phyloP scores from a whole-genome alignment of 805 yeast species.

The Metschnikowia noctiluminum region DNA sequence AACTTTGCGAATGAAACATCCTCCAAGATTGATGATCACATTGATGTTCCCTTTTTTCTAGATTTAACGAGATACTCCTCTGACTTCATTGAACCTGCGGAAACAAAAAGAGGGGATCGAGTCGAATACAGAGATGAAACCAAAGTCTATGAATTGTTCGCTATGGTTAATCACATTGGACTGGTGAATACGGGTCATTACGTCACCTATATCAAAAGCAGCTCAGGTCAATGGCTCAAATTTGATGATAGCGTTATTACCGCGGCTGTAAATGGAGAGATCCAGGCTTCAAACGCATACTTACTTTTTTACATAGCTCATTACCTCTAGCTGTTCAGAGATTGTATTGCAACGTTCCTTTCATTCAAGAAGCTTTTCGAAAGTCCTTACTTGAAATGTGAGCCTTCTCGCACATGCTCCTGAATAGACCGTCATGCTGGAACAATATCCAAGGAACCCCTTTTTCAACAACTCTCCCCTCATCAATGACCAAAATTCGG shows the following conservation, averaged over 20 bases:
- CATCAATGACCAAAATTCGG: conserved; percentile 33
- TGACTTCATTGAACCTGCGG: conserved; percentile 10
- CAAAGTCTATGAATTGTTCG: conserved; percentile 74
- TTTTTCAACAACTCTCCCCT: conserved; percentile 32
- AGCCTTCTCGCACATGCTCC: conserved; percentile 37
- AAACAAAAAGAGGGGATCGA: background rate
- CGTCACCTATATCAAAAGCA: conserved; percentile 68
- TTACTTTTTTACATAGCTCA: conserved; percentile 66
- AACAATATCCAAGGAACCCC: conserved; percentile 34
- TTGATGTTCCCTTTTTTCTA: conserved; percentile 68
- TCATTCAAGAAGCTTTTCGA: background rate
- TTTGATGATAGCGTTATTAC: conserved; percentile 88
- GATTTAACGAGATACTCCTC: conserved; percentile 62
- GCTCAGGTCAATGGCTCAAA: conserved; percentile 80
- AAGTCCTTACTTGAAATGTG: conserved; percentile 31
- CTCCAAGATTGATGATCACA: conserved; percentile 71
- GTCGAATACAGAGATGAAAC: conserved; percentile 23
- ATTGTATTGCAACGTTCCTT: background rate
- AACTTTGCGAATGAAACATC: conserved; percentile 44
- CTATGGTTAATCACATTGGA: conserved; percentile 86
- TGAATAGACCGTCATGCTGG: conserved; percentile 25
- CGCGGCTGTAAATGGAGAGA: conserved; percentile 59
- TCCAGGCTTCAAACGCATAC: conserved; percentile 72
- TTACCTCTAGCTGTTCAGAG: background rate
- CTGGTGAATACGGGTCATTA: conserved; percentile 96